A percentile compares a stretch with the other conserved stretches of the same genome.
These are phyloP conservation scores for Agaricus subrufescens DNA, from an alignment of 768 basidiomycete genomes.

Conservation along the genomic window DNA sequence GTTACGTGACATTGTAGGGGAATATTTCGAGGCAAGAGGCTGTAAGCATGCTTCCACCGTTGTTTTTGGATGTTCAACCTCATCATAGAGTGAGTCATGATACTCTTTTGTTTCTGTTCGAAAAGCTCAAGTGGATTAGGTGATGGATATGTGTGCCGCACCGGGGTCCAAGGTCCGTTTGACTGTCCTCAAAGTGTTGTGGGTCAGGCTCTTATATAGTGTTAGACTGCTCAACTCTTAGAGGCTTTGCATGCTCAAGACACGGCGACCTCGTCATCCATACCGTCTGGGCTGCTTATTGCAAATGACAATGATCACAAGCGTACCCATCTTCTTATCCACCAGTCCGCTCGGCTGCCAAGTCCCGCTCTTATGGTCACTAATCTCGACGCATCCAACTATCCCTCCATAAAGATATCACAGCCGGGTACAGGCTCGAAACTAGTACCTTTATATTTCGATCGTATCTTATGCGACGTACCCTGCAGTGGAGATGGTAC, in stretches of 20 bases:
- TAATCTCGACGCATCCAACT: conserved; percentile 91
- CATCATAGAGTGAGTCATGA: conserved; percentile 64
- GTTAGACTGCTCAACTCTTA: conserved; percentile 88
- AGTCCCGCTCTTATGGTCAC: conserved; percentile 92
- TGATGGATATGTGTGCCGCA: conserved; percentile 97
- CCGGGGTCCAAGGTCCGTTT: conserved; percentile 84
- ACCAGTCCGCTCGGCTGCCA: conserved; percentile 93
- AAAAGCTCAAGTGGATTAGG: conserved; percentile 32
- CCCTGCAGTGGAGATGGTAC: conserved; percentile 99
- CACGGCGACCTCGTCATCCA: conserved; percentile 54
- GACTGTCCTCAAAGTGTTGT: background rate
- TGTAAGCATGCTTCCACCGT: conserved; percentile 98
- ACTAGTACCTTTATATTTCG: conserved; percentile 66
- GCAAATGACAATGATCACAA: conserved; percentile 96
- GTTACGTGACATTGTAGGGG: conserved; percentile 45
- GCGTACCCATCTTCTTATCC: conserved; percentile 93
- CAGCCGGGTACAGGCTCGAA: conserved; percentile 26
- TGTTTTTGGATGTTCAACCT: conserved; percentile 91
- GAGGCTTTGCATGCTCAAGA: conserved; percentile 89
- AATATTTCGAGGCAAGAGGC: conserved; percentile 96
- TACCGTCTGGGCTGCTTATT: conserved; percentile 81
- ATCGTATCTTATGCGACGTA: conserved; percentile 93
- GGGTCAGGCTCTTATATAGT: background rate
- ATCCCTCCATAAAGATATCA: conserved; percentile 59
- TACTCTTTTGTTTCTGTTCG: background rate